Evolutionary conservation across 192 early-diverging fungal species (phyloP).

Genomic region (Entophlyctis luteolus): DNA sequence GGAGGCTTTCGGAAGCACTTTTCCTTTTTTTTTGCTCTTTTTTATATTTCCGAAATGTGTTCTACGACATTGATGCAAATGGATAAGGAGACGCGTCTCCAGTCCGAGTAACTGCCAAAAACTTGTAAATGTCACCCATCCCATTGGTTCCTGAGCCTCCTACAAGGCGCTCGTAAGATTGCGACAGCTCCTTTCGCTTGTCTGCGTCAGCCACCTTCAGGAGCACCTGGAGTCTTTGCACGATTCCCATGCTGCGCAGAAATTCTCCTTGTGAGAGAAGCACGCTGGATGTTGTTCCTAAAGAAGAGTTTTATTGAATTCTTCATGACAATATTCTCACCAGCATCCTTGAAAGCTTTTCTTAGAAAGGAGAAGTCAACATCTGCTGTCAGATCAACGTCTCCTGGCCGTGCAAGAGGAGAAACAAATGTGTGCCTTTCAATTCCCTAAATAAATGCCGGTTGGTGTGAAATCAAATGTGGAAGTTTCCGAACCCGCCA

Average conservation of each 20-base stretch:
- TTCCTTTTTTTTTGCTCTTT: not conserved
- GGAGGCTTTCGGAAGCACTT: not conserved
- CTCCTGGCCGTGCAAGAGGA: constrained; percentile 75
- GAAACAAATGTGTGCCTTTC: constrained; percentile 74
- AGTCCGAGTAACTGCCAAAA: constrained; percentile 32
- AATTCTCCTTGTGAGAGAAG: constrained; percentile 74
- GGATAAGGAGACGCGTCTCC: constrained; percentile 30
- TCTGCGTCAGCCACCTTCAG: constrained; percentile 52
- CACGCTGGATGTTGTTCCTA: constrained; percentile 47
- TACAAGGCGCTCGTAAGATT: constrained; percentile 69
- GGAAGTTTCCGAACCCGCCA: constrained; percentile 55
- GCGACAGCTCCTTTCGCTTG: constrained; percentile 60
- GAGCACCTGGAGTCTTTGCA: constrained; percentile 64
- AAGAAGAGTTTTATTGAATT: not conserved
- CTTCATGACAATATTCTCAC: not conserved
- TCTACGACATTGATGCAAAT: constrained; percentile 13
- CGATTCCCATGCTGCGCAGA: constrained; percentile 79
- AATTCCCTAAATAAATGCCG: constrained; percentile 59
- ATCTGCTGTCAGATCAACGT: constrained; percentile 84
- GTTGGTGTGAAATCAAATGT: not conserved
- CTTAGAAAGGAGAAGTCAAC: constrained; percentile 70
- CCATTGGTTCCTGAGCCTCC: constrained; percentile 51
- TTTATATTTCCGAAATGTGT: not conserved
- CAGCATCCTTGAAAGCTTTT: constrained; percentile 15
- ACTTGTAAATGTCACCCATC: constrained; percentile 89